Evolutionary conservation across 805 yeast genomes (phyloP), one percentile per base, ranked within the genome.

Genomic region (Ogataea populi-albae): DNA sequence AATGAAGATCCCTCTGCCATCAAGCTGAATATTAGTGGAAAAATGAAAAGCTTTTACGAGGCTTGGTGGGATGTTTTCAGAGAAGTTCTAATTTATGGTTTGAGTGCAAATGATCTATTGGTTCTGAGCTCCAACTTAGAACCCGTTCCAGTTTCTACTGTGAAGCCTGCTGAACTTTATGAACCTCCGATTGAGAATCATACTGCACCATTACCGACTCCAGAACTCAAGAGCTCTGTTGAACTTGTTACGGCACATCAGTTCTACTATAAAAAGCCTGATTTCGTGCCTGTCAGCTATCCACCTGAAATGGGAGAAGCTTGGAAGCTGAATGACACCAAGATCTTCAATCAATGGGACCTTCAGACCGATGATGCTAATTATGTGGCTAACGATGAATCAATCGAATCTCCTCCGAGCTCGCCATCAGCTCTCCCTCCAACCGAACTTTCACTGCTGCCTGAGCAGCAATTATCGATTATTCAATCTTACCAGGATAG

Each of bases 11-110:
- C 34, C 3, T 27, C 26, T 3, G 38, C 41, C 20, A 28, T 43
- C 22, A 46, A 39, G 33, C 28, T 50, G 12, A 30, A 41, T 18
- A 30, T 56, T 21, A 19, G 24, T 14, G 24, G 31, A n/a, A 18
- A 40, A 17, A 43, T 46, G 16, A 38, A 45, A 15, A 50, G 52
- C 26, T 44, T 57, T 9, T 52, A 47, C 38, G 38, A 44, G 22
- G 19, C 47, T 21, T 62, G 67, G 67, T 59, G 61, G 62, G 46
- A 46, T 22, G 29, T 30, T 7, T 61, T 47, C 39, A 49, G 55
- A 15, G 20, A 31, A 5, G 24, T 47, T 3, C n/a, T 20, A 6
- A 29, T 53, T 14, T 38, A 35, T 7, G 47, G 39, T 5, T 17
- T 29, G 2, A 50, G 54, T 10, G 38, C 41, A 17, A 25, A 37